phyloP scores from a whole-genome alignment of 148 eudicot genomes.

The Cornus suecica region DNA sequence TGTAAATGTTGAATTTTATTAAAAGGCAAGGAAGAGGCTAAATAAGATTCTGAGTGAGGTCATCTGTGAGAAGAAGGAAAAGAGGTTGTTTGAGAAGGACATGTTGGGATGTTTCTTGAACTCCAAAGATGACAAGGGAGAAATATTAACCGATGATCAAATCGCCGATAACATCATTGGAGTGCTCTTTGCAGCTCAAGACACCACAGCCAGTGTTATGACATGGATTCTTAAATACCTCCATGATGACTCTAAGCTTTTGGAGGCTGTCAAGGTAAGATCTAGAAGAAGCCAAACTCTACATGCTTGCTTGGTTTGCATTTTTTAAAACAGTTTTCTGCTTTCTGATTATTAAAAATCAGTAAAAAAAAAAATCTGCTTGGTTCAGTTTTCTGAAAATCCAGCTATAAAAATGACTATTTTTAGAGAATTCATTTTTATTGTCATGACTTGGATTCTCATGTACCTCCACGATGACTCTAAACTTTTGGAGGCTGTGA shows the following conservation, averaged over 20 bases:
- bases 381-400: no score
- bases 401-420: no score
- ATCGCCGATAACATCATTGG: constrained; percentile 59
- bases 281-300: no score
- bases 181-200: constrained; percentile 64
- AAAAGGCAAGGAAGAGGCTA: constrained; percentile 43
- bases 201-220: constrained; percentile 60
- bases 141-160: constrained; percentile 34
- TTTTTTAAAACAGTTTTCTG: no score
- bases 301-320: no score
- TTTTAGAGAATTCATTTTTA: no score
- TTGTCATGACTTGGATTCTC: no score
- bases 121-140: constrained; percentile 35
- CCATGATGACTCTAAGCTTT: constrained; percentile 39
- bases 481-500: no score
- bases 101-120: constrained; percentile 33
- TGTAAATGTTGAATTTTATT: not conserved
- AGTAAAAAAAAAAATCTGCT: no score
- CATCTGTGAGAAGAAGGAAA: constrained; percentile 32
- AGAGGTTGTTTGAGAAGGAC: constrained; percentile 24
- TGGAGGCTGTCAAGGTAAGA: constrained; percentile 48
- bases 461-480: no score
- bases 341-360: no score
- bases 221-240: constrained; percentile 60
- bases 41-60: constrained; percentile 25